These are phyloP conservation scores for Mycosphaerella sp. DNA, from an alignment of 2,329 filamentous ascomycete species.

Conservation along the genomic window DNA sequence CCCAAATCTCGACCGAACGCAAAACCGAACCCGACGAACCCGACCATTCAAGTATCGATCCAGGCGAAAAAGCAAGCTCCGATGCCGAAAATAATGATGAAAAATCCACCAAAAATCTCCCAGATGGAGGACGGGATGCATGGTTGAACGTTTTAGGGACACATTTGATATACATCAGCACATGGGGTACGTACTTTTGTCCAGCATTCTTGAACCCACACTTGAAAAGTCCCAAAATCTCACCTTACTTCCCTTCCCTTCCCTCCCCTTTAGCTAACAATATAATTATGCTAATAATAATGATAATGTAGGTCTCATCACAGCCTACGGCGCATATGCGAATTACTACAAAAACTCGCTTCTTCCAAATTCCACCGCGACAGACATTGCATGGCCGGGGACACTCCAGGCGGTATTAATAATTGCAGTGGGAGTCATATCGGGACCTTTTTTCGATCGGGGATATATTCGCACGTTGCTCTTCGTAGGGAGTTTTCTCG, in stretches of 20 bases:
- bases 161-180: constrained; percentile 42
- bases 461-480: constrained; percentile 37
- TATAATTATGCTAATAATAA: too few species aligned
- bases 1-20: too few species aligned
- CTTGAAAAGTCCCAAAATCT: not conserved
- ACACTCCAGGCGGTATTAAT: constrained; percentile 40
- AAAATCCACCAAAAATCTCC: constrained; percentile 6
- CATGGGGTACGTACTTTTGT: constrained; percentile 42
- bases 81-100: too few species aligned
- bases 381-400: constrained; percentile 42
- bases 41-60: too few species aligned
- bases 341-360: constrained; percentile 9
- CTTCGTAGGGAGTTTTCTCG: constrained; percentile 48
- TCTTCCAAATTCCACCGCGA: constrained; percentile 32
- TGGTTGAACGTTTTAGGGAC: constrained; percentile 41
- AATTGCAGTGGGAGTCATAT: constrained; percentile 32
- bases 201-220: constrained; percentile 39
- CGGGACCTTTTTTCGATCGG: constrained; percentile 34
- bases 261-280: too few species aligned
- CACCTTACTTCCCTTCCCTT: too few species aligned
- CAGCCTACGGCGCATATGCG: too few species aligned
- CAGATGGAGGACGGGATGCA: constrained; percentile 38
- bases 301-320: too few species aligned
- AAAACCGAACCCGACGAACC: too few species aligned
- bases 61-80: too few species aligned